Percentiles rank a stretch among this genome's conserved stretches.
Conservation (phyloP, 2,329 filamentous ascomycete species). For the Colletotrichum nymphaeae region DNA sequence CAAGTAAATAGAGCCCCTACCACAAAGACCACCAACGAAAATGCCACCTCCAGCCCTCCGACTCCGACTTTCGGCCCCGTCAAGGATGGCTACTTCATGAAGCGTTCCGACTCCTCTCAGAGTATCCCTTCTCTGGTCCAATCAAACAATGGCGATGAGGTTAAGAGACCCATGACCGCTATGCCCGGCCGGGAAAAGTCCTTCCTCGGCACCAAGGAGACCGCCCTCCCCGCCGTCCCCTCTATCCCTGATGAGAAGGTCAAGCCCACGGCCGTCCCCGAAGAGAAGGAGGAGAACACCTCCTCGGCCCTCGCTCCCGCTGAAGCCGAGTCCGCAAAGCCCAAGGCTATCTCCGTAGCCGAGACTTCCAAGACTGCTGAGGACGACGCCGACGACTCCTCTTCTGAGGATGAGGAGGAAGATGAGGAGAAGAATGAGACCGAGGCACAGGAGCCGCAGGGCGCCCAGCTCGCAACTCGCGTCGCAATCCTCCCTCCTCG, state of each 20-base stretch:
- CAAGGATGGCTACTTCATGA: conserved; percentile 30
- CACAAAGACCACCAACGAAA: conserved; percentile 32
- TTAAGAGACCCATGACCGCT: conserved; percentile 24
- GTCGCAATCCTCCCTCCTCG: conserved; percentile 25
- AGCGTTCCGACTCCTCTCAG: conserved; percentile 25
- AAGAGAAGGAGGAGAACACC: background rate
- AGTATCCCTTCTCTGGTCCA: conserved; percentile 29
- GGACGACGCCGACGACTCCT: conserved; percentile 12
- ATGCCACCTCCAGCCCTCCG: conserved; percentile 25
- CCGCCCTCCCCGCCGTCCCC: background rate
- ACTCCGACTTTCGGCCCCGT: conserved; percentile 32
- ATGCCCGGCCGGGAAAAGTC: conserved; percentile 31
- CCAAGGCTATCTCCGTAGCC: conserved; percentile 13
- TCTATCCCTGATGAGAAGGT: background rate
- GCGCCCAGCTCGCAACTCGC: conserved; percentile 28
- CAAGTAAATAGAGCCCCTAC: conserved; percentile 19
- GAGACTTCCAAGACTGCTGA: conserved; percentile 24
- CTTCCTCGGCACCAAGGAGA: conserved; percentile 15
- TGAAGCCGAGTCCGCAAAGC: background rate
- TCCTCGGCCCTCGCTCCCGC: background rate
- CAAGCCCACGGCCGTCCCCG: background rate
- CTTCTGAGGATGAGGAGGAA: conserved; percentile 19
- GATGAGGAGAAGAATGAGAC: conserved; percentile 26
- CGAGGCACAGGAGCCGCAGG: conserved; percentile 16
- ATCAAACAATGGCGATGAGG: conserved; percentile 15